A percentile compares a stretch with the other conserved stretches of the same genome.
Conservation (phyloP, 306 rosid genomes). For the Pueraria montana region DNA sequence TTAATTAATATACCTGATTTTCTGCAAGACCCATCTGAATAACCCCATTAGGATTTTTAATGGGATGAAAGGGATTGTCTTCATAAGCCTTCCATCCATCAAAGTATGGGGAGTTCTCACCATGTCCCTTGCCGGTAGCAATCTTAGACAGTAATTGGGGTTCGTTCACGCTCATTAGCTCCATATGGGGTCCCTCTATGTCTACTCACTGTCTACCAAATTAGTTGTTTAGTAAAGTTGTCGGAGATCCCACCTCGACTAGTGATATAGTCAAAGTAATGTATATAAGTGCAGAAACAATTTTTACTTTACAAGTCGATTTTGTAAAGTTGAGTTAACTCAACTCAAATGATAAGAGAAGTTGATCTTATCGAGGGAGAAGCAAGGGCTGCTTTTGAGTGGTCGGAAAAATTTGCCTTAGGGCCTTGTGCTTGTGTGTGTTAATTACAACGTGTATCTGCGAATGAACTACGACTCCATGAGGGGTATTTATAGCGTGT, state of each 20-base stretch:
- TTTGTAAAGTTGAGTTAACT: too few relatives aligned
- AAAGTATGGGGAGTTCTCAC: slow-evolving; percentile 74
- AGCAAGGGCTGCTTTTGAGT: background rate
- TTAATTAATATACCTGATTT: slow-evolving; percentile 62
- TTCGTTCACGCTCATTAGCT: slow-evolving; percentile 32
- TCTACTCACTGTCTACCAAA: background rate
- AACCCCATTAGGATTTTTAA: slow-evolving; percentile 71
- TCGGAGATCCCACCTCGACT: background rate
- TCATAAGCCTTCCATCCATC: slow-evolving; percentile 93
- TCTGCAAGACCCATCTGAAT: slow-evolving; percentile 97
- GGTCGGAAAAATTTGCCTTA: slow-evolving; percentile 6
- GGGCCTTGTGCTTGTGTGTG: background rate
- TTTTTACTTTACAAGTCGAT: too few relatives aligned
- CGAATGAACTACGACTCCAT: background rate
- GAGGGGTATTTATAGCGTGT: background rate
- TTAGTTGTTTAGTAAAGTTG: background rate
- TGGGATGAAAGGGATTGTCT: slow-evolving; percentile 69
- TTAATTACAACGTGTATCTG: background rate
- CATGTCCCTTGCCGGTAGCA: slow-evolving; percentile 79
- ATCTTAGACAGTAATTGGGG: slow-evolving; percentile 66
- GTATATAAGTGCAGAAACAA: too few relatives aligned
- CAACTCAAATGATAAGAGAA: too few relatives aligned
- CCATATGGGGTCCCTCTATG: background rate
- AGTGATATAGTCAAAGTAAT: too few relatives aligned
- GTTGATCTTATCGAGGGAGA: background rate